These are phyloP conservation scores for Coemansia sp. DNA, from an alignment of 192 early-diverging fungal species.

Conservation along the genomic window DNA sequence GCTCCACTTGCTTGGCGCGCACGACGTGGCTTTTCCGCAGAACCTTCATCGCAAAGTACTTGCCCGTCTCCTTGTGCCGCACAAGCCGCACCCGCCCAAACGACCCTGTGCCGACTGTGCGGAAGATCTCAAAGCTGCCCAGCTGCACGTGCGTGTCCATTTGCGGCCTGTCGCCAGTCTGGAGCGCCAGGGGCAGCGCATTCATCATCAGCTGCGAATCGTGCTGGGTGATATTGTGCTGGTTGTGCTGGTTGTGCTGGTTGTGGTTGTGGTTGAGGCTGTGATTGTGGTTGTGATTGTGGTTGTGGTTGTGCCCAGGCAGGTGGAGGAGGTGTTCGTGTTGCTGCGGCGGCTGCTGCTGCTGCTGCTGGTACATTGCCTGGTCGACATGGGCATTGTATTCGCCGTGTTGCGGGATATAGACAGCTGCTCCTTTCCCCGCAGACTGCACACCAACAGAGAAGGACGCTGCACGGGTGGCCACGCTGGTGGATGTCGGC, in stretches of 20 bases:
- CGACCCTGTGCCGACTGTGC: constrained; percentile 93
- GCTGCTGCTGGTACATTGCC: constrained; percentile 1
- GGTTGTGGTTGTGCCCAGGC: constrained; percentile 8
- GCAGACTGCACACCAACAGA: constrained; percentile 26
- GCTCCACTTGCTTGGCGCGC: constrained; percentile 93
- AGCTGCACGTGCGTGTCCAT: constrained; percentile 59
- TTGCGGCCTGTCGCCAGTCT: constrained; percentile 21
- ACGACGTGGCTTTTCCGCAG: constrained; percentile 93
- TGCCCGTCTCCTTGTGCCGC: constrained; percentile 70
- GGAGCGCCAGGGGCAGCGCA: not conserved
- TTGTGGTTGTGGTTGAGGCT: constrained; percentile 3
- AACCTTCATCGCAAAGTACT: constrained; percentile 97
- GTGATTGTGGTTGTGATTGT: constrained; percentile 8
- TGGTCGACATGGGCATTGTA: not conserved
- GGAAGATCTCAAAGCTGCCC: constrained; percentile 77
- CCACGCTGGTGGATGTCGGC: constrained; percentile 40
- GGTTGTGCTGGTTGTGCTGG: constrained; percentile 2
- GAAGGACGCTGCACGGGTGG: constrained; percentile 48
- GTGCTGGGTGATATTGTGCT: constrained; percentile 12
- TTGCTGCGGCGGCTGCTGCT: constrained; percentile 1
- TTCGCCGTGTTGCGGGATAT: constrained; percentile 7
- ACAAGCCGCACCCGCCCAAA: constrained; percentile 96
- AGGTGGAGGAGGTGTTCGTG: constrained; percentile 15
- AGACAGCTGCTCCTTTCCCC: constrained; percentile 9
- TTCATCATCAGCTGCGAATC: constrained; percentile 13